Conservation (phyloP, 306 rosid species). For the Fagus sylvatica region DNA sequence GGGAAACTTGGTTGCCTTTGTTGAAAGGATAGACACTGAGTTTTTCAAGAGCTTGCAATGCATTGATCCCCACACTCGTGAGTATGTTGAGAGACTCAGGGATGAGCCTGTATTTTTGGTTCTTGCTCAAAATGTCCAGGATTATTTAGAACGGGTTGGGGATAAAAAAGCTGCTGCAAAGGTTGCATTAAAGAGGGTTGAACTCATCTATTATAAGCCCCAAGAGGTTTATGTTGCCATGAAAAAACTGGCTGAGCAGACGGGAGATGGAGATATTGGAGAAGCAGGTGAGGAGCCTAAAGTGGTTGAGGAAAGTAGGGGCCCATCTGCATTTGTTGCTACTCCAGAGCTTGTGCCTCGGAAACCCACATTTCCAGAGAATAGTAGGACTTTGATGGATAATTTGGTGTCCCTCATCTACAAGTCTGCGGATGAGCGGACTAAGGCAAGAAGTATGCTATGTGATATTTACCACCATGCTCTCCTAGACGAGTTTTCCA, state of each 20-base stretch:
- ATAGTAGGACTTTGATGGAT: constrained; percentile 83
- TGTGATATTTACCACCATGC: constrained; percentile 98
- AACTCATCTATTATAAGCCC: constrained; percentile 84
- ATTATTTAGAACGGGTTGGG: constrained; percentile 66
- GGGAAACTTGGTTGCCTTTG: constrained; percentile 92
- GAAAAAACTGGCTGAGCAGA: constrained; percentile 77
- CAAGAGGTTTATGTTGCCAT: constrained; percentile 96
- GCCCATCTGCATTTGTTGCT: constrained; percentile 75
- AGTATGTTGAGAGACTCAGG: constrained; percentile 90
- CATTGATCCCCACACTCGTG: constrained; percentile 96
- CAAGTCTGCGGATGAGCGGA: constrained; percentile 87
- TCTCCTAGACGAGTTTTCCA: constrained; percentile 75
- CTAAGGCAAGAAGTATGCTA: constrained; percentile 96
- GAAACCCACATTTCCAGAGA: constrained; percentile 81
- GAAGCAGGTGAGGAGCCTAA: constrained; percentile 51
- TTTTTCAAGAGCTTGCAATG: constrained; percentile 96
- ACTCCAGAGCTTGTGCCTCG: constrained; percentile 82
- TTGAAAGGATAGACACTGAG: constrained; percentile 79
- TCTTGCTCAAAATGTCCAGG: constrained; percentile 97
- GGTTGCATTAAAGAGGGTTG: constrained; percentile 84
- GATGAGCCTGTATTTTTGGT: constrained; percentile 80
- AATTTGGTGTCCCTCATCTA: constrained; percentile 72
- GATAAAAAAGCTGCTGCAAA: constrained; percentile 76
- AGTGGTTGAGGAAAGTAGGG: constrained; percentile 60
- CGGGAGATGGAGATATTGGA: constrained; percentile 49